These are phyloP conservation scores for Beauveria pseudobassiana DNA, from an alignment of 2,329 filamentous ascomycete genomes.

Conservation along the genomic window DNA sequence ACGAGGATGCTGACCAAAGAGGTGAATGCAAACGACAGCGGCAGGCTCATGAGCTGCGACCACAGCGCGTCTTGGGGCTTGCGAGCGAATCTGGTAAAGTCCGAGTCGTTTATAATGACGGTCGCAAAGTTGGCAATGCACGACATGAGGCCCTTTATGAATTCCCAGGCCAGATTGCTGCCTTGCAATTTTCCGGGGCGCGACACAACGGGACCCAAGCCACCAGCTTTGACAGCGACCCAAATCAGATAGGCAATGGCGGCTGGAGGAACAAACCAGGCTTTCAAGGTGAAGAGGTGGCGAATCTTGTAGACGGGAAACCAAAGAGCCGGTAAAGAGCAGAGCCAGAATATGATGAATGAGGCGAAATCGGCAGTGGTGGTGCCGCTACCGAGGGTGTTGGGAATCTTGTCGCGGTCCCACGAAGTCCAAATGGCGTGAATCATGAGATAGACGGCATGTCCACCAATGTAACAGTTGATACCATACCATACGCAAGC, in stretches of 20 bases:
- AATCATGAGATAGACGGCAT: slow-evolving; percentile 86
- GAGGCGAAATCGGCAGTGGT: slow-evolving; percentile 65
- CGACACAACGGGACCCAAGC: slow-evolving; percentile 73
- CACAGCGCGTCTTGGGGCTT: slow-evolving; percentile 73
- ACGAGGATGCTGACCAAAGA: slow-evolving; percentile 79
- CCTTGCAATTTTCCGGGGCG: slow-evolving; percentile 58
- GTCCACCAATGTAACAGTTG: slow-evolving; percentile 75
- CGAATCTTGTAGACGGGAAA: slow-evolving; percentile 84
- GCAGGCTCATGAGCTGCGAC: slow-evolving; percentile 72
- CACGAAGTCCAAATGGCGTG: slow-evolving; percentile 70
- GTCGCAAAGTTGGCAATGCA: slow-evolving; percentile 88
- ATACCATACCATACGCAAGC: slow-evolving; percentile 85
- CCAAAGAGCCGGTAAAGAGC: slow-evolving; percentile 77
- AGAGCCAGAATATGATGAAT: slow-evolving; percentile 82
- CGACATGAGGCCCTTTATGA: slow-evolving; percentile 80
- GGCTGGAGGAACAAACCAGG: slow-evolving; percentile 72
- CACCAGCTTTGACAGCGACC: slow-evolving; percentile 73
- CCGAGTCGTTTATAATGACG: slow-evolving; percentile 73
- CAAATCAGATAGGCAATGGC: slow-evolving; percentile 83
- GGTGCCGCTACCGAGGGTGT: slow-evolving; percentile 49
- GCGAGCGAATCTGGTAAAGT: slow-evolving; percentile 76
- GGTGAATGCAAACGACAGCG: slow-evolving; percentile 65
- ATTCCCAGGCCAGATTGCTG: slow-evolving; percentile 67
- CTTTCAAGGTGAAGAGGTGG: slow-evolving; percentile 86
- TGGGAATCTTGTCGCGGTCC: slow-evolving; percentile 49